phyloP scores from a whole-genome alignment of 345 rosid species.

The Eucalyptus sp. region DNA sequence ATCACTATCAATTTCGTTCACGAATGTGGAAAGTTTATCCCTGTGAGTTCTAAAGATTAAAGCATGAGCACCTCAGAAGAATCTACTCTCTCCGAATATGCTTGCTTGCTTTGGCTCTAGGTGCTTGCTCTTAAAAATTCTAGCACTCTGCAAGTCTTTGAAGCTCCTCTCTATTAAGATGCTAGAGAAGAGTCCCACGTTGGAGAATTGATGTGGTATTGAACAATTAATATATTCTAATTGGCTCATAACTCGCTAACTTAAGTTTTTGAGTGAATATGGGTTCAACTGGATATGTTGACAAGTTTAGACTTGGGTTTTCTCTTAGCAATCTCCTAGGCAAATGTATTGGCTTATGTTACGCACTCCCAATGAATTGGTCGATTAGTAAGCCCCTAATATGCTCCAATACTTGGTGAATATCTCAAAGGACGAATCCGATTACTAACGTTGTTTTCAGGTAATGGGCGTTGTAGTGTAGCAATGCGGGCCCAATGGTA shows the following conservation, averaged over 20 bases:
- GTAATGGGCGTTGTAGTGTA: not conserved
- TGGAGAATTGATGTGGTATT: not conserved
- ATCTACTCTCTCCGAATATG: not conserved
- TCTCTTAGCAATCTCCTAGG: not conserved
- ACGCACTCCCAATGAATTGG: not conserved
- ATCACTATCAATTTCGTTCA: fast-evolving
- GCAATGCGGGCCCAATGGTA: too few relatives aligned
- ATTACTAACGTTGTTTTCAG: fast-evolving
- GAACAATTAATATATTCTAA: too few relatives aligned
- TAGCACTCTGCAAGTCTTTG: not conserved
- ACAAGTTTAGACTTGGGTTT: too few relatives aligned
- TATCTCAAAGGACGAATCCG: too few relatives aligned
- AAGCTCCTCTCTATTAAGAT: not conserved
- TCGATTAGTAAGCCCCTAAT: too few relatives aligned
- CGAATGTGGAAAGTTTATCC: not conserved
- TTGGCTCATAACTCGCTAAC: not conserved
- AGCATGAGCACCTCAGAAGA: not conserved
- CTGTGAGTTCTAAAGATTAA: not conserved
- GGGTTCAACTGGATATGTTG: too few relatives aligned
- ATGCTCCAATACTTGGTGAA: too few relatives aligned
- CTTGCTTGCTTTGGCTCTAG: not conserved
- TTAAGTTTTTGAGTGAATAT: too few relatives aligned
- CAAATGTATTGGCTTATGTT: too few relatives aligned
- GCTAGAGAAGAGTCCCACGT: not conserved
- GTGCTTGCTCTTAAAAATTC: not conserved